Evolutionary conservation across 148 eudicot genomes (phyloP).

Genomic region (Camellia japonica): DNA sequence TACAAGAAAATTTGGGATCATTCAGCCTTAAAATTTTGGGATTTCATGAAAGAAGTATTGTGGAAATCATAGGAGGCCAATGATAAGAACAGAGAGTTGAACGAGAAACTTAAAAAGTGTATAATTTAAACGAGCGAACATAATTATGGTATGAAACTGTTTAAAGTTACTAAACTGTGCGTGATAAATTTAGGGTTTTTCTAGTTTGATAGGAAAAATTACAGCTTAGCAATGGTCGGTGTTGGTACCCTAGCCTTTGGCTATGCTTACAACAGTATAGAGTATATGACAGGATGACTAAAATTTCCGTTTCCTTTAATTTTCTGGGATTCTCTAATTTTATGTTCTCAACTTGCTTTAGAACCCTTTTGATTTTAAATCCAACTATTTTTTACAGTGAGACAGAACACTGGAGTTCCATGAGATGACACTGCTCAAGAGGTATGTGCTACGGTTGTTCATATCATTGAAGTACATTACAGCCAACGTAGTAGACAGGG

Average conservation of each 20-base stretch:
- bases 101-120: not conserved
- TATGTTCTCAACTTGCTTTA: not conserved
- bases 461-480: slow-evolving; percentile 65
- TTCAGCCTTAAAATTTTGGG: too few relatives aligned
- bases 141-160: not conserved
- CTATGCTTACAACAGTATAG: not conserved
- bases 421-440: slow-evolving; percentile 53
- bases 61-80: too few relatives aligned
- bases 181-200: not conserved
- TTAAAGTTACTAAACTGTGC: not conserved
- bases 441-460: slow-evolving; percentile 56
- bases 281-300: not conserved
- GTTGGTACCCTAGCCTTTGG: not conserved
- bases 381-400: slow-evolving; percentile 2
- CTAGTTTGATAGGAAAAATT: not conserved
- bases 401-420: not conserved
- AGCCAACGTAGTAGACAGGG: slow-evolving; percentile 65
- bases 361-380: not conserved
- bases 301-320: not conserved
- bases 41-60: too few relatives aligned
- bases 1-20: too few relatives aligned
- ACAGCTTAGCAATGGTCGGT: not conserved
- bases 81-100: not conserved
- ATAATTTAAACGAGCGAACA: not conserved
- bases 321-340: not conserved